Base-by-base conservation (phyloP, 1,284 basidiomycete species). In the Agaricales sp. region DNA sequence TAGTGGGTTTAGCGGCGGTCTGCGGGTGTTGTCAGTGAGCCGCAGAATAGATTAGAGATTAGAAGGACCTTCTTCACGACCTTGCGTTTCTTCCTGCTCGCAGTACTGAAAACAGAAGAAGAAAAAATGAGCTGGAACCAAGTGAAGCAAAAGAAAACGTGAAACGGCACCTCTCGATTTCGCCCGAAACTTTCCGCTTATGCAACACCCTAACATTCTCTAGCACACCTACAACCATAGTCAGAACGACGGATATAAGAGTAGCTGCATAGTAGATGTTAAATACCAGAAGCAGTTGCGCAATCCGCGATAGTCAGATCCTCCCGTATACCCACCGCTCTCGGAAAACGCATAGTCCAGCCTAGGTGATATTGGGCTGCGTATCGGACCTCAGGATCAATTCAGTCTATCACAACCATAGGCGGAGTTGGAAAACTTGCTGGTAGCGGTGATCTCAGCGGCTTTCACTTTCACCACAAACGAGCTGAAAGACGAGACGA, bases 401-500 rank as follows among this genome's bases (percentile, higher is more conserved):
- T n/a, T n/a, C n/a, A n/a, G n/a, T n/a, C n/a, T n/a, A n/a, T n/a
- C n/a, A n/a, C 30, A n/a, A 8, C 8, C 30, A 35, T 35, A 8
- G 30, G 16, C 25, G 44, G 22, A 39, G 12, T 18, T 24, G 22
- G 22, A 44, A 35, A 6, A 57, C 68, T 55, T 50, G 82, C 91
- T 83, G 16, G 87, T 77, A 11, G 73, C 67, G 1, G 79, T 80
- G 48, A 96, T 87, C 61, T 95, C 92, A 0, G 92, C 87, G 0
- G 89, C 93, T 63, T 96, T 96, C 50, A 96, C 78, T 57, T 87
- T 87, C 54, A 96, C 56, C 25, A 96, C 85, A 63, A 92, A 92
- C 0, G 88, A 91, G 52, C 89, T 91, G 39, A 11, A 41, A 20
- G 39, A 16, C 8, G 16, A 18, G 13, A 20, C 39, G 6, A 41